A percentile compares a stretch with the other conserved stretches of the same genome.
phyloP scores from a whole-genome alignment of 768 basidiomycete species.

The Podaxis mareebaensis region DNA sequence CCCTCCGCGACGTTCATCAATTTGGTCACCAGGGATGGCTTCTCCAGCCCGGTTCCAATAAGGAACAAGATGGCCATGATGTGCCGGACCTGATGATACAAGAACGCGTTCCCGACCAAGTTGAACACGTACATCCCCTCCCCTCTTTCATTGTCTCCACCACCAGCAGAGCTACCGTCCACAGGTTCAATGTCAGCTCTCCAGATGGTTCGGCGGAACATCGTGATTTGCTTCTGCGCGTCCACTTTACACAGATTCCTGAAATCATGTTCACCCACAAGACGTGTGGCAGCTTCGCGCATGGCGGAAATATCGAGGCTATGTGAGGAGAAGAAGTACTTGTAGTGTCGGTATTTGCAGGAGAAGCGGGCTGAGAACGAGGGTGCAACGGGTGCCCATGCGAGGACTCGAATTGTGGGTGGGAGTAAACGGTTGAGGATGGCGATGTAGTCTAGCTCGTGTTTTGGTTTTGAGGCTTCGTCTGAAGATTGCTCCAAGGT shows the following conservation, averaged over 20 bases:
- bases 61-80: conserved; percentile 24
- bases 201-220: conserved; percentile 56
- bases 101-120: conserved; percentile 78
- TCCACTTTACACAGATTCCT: conserved; percentile 95
- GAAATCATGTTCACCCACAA: conserved; percentile 95
- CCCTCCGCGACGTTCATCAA: conserved; percentile 70
- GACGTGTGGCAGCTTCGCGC: conserved; percentile 88
- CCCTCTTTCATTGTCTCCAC: neutral
- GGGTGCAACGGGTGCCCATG: conserved; percentile 87
- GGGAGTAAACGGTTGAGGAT: conserved; percentile 89
- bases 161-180: neutral
- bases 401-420: conserved; percentile 83
- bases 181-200: conserved; percentile 17
- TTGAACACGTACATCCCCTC: conserved; percentile 37
- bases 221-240: conserved; percentile 44
- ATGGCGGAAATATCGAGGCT: conserved; percentile 73
- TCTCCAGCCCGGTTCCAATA: conserved; percentile 19
- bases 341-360: conserved; percentile 90
- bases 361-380: conserved; percentile 88
- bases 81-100: conserved; percentile 70
- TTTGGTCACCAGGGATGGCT: conserved; percentile 75
- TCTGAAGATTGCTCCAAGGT: neutral
- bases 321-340: conserved; percentile 86
- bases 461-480: conserved; percentile 23
- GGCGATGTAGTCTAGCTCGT: conserved; percentile 75